A percentile compares a stretch with the other conserved stretches of the same genome.
phyloP scores from a whole-genome alignment of 106 monocot genomes.

The Cymbidium sinense region DNA sequence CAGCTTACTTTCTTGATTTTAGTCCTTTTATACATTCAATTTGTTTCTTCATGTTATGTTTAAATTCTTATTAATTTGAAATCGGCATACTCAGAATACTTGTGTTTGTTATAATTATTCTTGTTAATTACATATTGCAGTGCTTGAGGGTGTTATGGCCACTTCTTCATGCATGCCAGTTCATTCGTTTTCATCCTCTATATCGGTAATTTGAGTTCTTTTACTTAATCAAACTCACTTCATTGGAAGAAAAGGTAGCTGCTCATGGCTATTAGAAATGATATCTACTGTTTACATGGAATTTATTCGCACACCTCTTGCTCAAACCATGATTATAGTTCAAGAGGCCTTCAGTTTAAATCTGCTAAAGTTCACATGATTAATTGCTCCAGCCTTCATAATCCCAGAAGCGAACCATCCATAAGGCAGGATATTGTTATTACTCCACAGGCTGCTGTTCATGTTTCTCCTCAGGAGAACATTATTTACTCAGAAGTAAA shows the following conservation, averaged over 20 bases:
- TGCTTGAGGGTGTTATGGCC: background rate
- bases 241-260: background rate
- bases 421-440: background rate
- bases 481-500: background rate
- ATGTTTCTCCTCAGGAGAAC: constrained; percentile 5
- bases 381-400: background rate
- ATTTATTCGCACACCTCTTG: background rate
- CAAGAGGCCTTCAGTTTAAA: background rate
- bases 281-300: background rate
- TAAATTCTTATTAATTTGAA: too few species aligned
- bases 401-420: background rate
- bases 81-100: background rate
- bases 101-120: background rate
- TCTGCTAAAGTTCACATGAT: background rate
- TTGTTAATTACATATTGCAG: background rate
- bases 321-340: background rate
- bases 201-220: background rate
- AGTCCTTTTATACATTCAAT: background rate
- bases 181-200: background rate
- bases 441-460: background rate
- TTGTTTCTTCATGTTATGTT: background rate
- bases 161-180: background rate
- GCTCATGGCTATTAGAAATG: background rate
- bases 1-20: background rate
- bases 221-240: background rate